phyloP scores from a whole-genome alignment of 2,329 filamentous ascomycete species.

The Neonectria coccinea region DNA sequence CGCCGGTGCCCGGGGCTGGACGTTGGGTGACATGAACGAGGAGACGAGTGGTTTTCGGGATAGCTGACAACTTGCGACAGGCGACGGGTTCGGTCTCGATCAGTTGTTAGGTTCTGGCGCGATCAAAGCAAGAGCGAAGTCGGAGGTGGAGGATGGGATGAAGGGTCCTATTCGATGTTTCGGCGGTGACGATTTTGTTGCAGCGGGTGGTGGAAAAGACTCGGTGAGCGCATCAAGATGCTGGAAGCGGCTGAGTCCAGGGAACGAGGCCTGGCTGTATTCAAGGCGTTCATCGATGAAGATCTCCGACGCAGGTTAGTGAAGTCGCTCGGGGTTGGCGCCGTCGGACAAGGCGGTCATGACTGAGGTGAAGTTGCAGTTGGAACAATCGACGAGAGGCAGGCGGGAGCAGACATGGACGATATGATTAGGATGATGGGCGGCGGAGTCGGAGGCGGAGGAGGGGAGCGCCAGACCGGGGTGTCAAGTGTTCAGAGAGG shows the following conservation, averaged over 20 bases:
- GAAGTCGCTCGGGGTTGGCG: background rate
- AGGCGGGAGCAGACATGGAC: background rate
- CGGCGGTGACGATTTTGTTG: slow-evolving; percentile 14
- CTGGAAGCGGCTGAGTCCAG: slow-evolving; percentile 2
- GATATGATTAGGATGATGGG: background rate
- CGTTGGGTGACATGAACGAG: slow-evolving; percentile 13
- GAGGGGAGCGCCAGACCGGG: background rate
- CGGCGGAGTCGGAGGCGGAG: background rate
- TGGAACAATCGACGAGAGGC: background rate
- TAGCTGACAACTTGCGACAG: background rate
- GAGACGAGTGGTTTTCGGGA: background rate
- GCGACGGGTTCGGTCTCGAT: background rate
- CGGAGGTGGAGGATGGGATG: background rate
- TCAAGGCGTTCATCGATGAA: slow-evolving; percentile 16
- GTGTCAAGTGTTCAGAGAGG: background rate
- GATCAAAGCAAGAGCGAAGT: background rate
- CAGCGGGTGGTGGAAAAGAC: slow-evolving; percentile 3
- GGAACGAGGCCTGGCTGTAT: background rate
- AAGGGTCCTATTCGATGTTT: background rate
- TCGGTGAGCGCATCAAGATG: slow-evolving; percentile 6
- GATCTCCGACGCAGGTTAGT: background rate
- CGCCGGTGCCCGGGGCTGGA: slow-evolving; percentile 10
- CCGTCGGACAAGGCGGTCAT: slow-evolving; percentile 2
- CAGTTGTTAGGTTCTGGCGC: background rate
- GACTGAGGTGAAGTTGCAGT: background rate